A percentile compares a stretch with the other conserved stretches of the same genome.
Conservation (phyloP, 768 basidiomycete species). For the Tremella mesenterica region DNA sequence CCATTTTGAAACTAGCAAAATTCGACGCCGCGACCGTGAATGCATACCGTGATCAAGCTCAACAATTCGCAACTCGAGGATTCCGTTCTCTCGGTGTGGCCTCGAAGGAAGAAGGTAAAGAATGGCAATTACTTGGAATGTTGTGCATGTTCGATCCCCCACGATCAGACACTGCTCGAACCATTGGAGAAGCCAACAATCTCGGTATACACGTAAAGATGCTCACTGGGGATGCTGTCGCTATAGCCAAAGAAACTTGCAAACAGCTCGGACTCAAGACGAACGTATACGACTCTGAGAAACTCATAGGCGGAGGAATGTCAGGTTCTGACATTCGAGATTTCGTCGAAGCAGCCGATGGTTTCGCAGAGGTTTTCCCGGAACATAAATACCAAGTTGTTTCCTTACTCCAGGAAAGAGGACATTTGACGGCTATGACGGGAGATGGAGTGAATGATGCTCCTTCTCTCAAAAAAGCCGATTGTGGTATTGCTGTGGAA, state of each 20-base stretch:
- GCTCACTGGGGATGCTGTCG: conserved; percentile 52
- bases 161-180: conserved; percentile 48
- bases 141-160: conserved; percentile 50
- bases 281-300: conserved; percentile 50
- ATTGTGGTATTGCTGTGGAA: conserved; percentile 58
- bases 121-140: conserved; percentile 50
- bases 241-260: conserved; percentile 51
- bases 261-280: conserved; percentile 49
- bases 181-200: conserved; percentile 48
- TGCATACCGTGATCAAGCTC: conserved; percentile 44
- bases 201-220: conserved; percentile 52
- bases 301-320: conserved; percentile 49
- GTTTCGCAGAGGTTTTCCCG: conserved; percentile 52
- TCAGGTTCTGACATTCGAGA: conserved; percentile 48
- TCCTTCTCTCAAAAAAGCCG: conserved; percentile 55
- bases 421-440: conserved; percentile 52
- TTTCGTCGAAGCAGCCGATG: conserved; percentile 51
- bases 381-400: conserved; percentile 49
- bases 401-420: conserved; percentile 22
- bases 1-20: conserved; percentile 48
- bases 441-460: conserved; percentile 57
- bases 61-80: conserved; percentile 48
- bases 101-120: conserved; percentile 47
- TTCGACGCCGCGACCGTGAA: conserved; percentile 43
- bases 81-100: conserved; percentile 51